Conservation (phyloP, 208 protist species). For the Pavlovales sp. region DNA sequence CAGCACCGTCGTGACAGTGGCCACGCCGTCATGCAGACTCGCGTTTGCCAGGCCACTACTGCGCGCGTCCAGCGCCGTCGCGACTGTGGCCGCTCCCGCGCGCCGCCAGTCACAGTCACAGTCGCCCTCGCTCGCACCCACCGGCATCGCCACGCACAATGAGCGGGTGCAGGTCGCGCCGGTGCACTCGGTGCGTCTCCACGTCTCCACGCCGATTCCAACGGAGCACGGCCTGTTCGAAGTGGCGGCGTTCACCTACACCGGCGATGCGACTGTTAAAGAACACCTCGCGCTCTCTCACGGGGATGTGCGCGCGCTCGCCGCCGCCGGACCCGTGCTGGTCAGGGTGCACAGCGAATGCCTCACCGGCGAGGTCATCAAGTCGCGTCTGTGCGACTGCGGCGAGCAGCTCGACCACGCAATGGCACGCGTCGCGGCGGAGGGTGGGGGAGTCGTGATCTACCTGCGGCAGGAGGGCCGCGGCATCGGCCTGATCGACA, state of each 20-base stretch:
- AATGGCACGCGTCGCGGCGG: background rate
- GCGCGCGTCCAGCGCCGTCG: no score
- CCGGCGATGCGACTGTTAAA: background rate
- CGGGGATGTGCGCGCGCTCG: background rate
- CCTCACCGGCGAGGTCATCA: conserved; percentile 27
- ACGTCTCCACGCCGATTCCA: background rate
- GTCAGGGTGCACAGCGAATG: conserved; percentile 5
- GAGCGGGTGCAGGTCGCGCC: no score
- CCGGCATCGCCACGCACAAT: no score
- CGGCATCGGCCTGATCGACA: conserved; percentile 9
- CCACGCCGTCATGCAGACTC: no score
- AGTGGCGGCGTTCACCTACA: background rate
- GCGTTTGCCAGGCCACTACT: no score
- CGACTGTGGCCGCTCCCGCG: no score
- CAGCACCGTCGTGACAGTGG: no score
- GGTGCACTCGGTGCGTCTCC: background rate
- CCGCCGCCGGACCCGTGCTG: background rate
- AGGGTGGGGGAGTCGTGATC: background rate
- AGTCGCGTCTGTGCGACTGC: conserved; percentile 30
- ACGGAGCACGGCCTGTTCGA: background rate
- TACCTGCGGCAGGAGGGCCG: conserved; percentile 34
- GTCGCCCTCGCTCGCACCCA: no score
- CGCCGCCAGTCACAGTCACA: no score
- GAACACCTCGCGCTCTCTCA: background rate
- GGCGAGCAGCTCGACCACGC: conserved; percentile 11